These are phyloP conservation scores for Cafeteria roenbergensis DNA, from an alignment of 108 stramenopile genomes.

Conservation along the genomic window DNA sequence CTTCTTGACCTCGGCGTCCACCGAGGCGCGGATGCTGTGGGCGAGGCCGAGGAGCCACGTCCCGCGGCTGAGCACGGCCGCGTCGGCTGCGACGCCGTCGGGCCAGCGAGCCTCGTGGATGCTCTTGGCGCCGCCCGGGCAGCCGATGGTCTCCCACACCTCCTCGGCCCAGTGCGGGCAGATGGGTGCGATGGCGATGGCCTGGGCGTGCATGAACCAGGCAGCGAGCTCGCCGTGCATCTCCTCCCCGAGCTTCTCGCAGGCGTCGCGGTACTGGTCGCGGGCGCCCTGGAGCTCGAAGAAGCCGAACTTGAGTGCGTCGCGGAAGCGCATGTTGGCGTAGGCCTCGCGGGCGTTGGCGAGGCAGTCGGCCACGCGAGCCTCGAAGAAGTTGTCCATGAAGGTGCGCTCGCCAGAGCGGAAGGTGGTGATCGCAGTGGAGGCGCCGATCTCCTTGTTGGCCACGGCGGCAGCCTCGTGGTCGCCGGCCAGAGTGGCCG, in stretches of 20 bases:
- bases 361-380: slow-evolving; percentile 71
- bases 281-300: slow-evolving; percentile 73
- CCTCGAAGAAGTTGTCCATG: slow-evolving; percentile 56
- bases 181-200: slow-evolving; percentile 65
- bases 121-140: too few species aligned
- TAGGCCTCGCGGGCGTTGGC: slow-evolving; percentile 47
- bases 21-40: too few species aligned
- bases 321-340: slow-evolving; percentile 46
- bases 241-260: slow-evolving; percentile 57
- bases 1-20: neutral
- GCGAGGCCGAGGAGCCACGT: slow-evolving; percentile 21
- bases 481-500: slow-evolving; percentile 37
- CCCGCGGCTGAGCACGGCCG: slow-evolving; percentile 16
- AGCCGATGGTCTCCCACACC: slow-evolving; percentile 42
- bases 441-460: neutral
- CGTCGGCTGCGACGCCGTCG: neutral
- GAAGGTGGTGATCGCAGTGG: slow-evolving; percentile 22
- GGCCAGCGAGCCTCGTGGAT: neutral
- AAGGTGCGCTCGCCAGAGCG: slow-evolving; percentile 17
- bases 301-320: slow-evolving; percentile 78
- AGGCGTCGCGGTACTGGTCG: slow-evolving; percentile 80
- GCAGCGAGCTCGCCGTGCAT: slow-evolving; percentile 61
- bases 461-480: slow-evolving; percentile 39
- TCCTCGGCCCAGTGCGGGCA: slow-evolving; percentile 61
- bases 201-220: slow-evolving; percentile 26